Base-by-base conservation (phyloP, 495 filamentous ascomycete species). In the Neurospora tetrasperma region DNA sequence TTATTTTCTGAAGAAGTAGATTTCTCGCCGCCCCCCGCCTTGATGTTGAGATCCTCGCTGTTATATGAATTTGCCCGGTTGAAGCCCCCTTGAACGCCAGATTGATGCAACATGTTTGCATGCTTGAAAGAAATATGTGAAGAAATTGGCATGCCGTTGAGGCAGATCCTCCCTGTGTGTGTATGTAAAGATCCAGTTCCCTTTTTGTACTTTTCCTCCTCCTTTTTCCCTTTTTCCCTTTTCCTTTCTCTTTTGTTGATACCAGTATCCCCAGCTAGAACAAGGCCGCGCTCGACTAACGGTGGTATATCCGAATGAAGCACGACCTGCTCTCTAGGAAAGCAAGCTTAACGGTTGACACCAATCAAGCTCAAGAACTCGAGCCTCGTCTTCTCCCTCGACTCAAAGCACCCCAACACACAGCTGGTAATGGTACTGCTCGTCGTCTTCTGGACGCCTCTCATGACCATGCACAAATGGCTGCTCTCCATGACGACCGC, bases 401-500 rank as follows among this genome's bases (percentile, higher is more conserved):
- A 91, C 76, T 95, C 90, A 86, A 98, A 96, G 79, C 93, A 92
- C 31, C 96, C 96, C 38, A 98, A 86, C 86, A 98, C 97, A 78
- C 95, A 98, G 82, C 94, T 98, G 42, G 96, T 98, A 39, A 93
- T 95, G 12, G 96, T 98, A 16, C 86, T 92, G 66, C 92, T 90
- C 59, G 88, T 88, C 7, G 93, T 92, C 85, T 99, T 98, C 80
- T 97, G 88, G 38, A 98, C 94, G 2, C 94, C 94, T 31, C 94
- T 87, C 93, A 96, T 96, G 2, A 97, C 95, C 94, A 98, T 98
- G 85, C 96, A 98, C n/a, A 98, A 86, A 84, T 99, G 96, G 76
- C 90, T 93, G 41, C 93, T 95, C 78, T 99, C 96, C 92, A 98
- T 97, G 69, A 99, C 94, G 10, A 99, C 94, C 31, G 92, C 95